phyloP scores from a whole-genome alignment of 1,284 basidiomycete species.

The Calocybe gambosa region DNA sequence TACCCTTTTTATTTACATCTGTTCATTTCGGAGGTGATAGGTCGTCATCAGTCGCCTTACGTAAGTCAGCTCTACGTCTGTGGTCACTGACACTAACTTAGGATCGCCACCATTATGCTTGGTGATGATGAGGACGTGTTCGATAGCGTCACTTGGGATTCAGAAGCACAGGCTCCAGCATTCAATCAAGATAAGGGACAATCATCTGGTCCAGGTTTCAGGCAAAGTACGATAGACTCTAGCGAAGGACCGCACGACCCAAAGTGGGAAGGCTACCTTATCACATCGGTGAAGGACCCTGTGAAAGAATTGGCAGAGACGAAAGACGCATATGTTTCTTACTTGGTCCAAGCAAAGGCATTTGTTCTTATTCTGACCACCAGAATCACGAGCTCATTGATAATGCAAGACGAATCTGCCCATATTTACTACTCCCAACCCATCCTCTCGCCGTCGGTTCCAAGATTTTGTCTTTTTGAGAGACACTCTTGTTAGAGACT shows the following conservation, averaged over 20 bases:
- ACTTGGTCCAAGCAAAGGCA: slow-evolving; percentile 88
- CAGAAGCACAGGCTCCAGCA: slow-evolving; percentile 49
- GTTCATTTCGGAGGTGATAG: too few species aligned
- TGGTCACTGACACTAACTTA: neutral
- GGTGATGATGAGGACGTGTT: slow-evolving; percentile 82
- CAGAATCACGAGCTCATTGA: slow-evolving; percentile 5
- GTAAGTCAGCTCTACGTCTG: slow-evolving; percentile 10
- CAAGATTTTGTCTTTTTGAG: slow-evolving; percentile 96
- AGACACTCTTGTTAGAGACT: slow-evolving; percentile 85
- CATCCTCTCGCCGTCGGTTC: slow-evolving; percentile 82
- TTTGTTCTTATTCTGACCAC: slow-evolving; percentile 16
- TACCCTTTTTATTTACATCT: slow-evolving; percentile 20
- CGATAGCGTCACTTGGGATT: slow-evolving; percentile 83
- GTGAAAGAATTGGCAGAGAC: slow-evolving; percentile 94
- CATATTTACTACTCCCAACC: slow-evolving; percentile 71
- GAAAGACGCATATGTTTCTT: slow-evolving; percentile 95
- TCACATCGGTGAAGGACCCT: slow-evolving; percentile 84
- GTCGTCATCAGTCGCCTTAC: slow-evolving; percentile 9
- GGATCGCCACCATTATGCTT: slow-evolving; percentile 43
- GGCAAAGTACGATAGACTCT: slow-evolving; percentile 63
- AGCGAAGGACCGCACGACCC: slow-evolving; percentile 68
- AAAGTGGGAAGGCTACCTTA: slow-evolving; percentile 87
- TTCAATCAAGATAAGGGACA: slow-evolving; percentile 38
- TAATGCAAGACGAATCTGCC: slow-evolving; percentile 65
- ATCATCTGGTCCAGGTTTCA: slow-evolving; percentile 64